A percentile compares a stretch with the other conserved stretches of the same genome.
Conservation (phyloP, 495 filamentous ascomycete genomes). For the Neurospora sp. region DNA sequence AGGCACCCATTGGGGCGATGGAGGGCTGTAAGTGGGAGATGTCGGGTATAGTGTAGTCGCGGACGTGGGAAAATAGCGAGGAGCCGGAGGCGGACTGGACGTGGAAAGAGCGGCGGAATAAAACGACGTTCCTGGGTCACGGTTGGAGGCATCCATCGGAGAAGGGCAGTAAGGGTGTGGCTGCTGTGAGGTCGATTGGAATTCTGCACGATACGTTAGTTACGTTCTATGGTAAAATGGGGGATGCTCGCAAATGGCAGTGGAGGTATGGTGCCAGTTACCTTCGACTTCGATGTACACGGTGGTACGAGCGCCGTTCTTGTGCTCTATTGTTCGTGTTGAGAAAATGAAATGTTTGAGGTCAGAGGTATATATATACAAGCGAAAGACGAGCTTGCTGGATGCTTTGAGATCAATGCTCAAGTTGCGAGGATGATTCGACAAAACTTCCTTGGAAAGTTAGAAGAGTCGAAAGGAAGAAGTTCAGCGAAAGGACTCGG, state of each 20-base stretch:
- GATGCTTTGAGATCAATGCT: not conserved
- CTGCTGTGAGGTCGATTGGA: not conserved
- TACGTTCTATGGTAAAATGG: no score
- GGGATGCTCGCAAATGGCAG: no score
- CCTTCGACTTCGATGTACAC: not conserved
- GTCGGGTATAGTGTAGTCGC: not conserved
- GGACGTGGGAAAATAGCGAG: not conserved
- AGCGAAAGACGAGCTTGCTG: no score
- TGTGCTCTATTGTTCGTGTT: not conserved
- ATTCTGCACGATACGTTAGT: not conserved
- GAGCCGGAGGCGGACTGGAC: not conserved
- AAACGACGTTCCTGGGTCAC: not conserved
- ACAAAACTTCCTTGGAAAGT: not conserved
- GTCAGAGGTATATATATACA: not conserved
- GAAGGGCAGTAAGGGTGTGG: not conserved
- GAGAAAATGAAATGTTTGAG: not conserved
- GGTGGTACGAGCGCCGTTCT: not conserved
- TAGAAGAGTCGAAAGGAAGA: not conserved
- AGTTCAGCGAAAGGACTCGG: not conserved
- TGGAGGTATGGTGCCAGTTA: not conserved
- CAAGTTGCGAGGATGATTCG: not conserved
- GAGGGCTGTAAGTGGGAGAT: not conserved
- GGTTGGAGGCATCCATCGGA: not conserved
- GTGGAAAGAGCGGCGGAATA: not conserved
- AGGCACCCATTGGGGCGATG: not conserved